phyloP scores from a whole-genome alignment of 306 rosid species.

The Ceratonia siliqua region DNA sequence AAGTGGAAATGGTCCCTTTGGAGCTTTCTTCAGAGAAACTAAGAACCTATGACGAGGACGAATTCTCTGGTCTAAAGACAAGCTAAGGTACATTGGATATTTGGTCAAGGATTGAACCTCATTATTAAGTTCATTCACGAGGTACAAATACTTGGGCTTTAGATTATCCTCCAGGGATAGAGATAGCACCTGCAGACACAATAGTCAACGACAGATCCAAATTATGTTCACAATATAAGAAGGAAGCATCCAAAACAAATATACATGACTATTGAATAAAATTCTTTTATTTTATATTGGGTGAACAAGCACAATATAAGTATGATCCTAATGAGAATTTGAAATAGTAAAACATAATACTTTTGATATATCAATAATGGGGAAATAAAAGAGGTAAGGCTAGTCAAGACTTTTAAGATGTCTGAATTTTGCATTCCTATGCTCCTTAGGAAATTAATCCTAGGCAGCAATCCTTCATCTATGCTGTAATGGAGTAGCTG shows the following conservation, averaged over 20 bases:
- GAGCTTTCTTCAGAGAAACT: conserved; percentile 92
- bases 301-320: no score
- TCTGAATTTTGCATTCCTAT: conserved; percentile 91
- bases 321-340: conserved; percentile 3
- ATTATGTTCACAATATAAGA: conserved; percentile 11
- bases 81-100: conserved; percentile 92
- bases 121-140: conserved; percentile 85
- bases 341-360: background rate
- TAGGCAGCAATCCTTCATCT: conserved; percentile 81
- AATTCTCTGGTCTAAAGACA: conserved; percentile 94
- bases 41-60: conserved; percentile 97
- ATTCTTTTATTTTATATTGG: background rate
- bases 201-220: conserved; percentile 16
- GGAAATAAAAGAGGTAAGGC: conserved; percentile 52
- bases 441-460: conserved; percentile 92
- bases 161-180: conserved; percentile 89
- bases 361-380: conserved; percentile 4
- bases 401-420: conserved; percentile 85
- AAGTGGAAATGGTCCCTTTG: conserved; percentile 95
- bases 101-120: conserved; percentile 92
- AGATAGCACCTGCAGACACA: conserved; percentile 76
- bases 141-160: conserved; percentile 91
- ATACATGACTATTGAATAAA: background rate
- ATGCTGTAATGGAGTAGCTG: conserved; percentile 98
- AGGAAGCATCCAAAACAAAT: background rate